Percentiles rank a stretch among this genome's conserved stretches.
These are phyloP conservation scores for Trypanosoma avium DNA, from an alignment of 208 protist species.

Conservation along the genomic window DNA sequence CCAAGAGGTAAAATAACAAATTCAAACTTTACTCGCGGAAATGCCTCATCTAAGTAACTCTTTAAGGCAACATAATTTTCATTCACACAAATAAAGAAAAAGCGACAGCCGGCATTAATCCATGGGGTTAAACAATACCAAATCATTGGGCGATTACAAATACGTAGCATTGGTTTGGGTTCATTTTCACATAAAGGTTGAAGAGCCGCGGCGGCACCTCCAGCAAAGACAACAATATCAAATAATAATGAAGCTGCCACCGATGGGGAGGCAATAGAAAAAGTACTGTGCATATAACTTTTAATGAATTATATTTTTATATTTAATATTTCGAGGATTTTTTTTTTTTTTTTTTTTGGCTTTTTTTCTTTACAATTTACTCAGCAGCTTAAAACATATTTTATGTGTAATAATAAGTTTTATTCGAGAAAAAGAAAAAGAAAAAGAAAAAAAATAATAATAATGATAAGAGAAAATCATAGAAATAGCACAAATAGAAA, in stretches of 20 bases:
- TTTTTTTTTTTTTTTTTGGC: constrained; percentile 25
- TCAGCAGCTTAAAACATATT: too few relatives aligned
- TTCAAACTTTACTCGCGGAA: constrained; percentile 57
- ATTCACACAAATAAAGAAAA: constrained; percentile 82
- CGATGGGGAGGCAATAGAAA: constrained; percentile 12
- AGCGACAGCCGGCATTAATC: constrained; percentile 65
- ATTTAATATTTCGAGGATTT: too few relatives aligned
- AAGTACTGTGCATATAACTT: neutral
- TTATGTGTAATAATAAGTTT: too few relatives aligned
- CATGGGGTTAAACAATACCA: constrained; percentile 80
- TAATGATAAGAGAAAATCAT: too few relatives aligned
- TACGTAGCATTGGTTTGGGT: constrained; percentile 64
- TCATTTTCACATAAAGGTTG: constrained; percentile 61
- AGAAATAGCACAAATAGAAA: too few relatives aligned
- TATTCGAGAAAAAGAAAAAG: too few relatives aligned
- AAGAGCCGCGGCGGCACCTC: constrained; percentile 48
- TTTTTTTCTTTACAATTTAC: too few relatives aligned
- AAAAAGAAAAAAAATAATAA: too few relatives aligned
- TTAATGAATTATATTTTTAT: too few relatives aligned
- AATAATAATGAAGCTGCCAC: constrained; percentile 37
- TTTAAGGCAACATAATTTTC: constrained; percentile 54
- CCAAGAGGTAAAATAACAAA: constrained; percentile 63
- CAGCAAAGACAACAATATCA: constrained; percentile 83
- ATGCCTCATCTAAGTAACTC: constrained; percentile 62
- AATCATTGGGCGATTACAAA: constrained; percentile 83